Conservation (phyloP, 2,329 filamentous ascomycete species). For the Pestalotiopsis sp. region DNA sequence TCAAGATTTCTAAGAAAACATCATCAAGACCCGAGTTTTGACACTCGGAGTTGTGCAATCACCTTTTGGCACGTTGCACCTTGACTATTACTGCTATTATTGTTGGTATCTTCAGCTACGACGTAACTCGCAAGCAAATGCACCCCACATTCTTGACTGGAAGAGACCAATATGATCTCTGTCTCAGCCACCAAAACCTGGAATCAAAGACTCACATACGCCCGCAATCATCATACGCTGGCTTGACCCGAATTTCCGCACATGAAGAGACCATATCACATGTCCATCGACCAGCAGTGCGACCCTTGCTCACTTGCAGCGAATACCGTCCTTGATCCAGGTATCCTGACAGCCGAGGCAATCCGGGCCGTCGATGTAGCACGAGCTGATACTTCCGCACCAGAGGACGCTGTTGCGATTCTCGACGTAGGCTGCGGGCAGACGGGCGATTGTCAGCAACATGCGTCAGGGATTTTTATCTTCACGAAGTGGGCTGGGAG, state of each 20-base stretch:
- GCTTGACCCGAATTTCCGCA: neutral
- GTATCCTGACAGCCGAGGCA: conserved; percentile 3
- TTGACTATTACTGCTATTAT: neutral
- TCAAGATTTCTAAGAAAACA: neutral
- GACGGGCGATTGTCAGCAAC: neutral
- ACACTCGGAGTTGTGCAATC: neutral
- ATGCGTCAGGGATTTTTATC: neutral
- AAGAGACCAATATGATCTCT: neutral
- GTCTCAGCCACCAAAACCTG: neutral
- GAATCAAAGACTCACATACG: neutral
- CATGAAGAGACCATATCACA: no score
- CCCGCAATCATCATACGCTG: neutral
- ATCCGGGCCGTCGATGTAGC: conserved; percentile 1
- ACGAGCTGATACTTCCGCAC: neutral
- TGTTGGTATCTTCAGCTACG: neutral
- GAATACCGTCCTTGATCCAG: neutral
- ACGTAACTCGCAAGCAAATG: neutral
- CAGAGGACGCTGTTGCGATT: conserved; percentile 1
- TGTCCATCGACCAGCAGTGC: neutral
- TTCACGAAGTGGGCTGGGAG: neutral
- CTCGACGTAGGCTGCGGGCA: neutral
- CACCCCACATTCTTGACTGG: neutral
- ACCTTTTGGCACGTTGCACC: no score
- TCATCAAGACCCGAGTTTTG: neutral
- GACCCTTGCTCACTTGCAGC: neutral